Conservation (phyloP, 2,329 filamentous ascomycete genomes). For the Aureobasidium sp. region DNA sequence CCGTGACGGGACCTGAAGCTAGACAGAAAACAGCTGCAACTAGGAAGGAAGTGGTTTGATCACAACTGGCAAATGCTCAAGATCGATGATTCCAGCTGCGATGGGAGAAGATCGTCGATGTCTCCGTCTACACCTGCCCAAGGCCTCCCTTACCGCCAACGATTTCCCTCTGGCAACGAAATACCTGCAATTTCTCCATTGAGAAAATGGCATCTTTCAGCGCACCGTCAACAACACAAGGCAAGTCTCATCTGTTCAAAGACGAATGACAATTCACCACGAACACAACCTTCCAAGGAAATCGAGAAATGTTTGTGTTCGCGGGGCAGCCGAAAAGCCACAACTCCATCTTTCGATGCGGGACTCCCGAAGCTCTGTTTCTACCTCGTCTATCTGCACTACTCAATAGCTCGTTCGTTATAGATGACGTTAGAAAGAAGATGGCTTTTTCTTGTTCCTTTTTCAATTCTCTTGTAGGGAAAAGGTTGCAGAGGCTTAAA, state of each 20-base stretch:
- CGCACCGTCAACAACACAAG: background rate
- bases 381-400: background rate
- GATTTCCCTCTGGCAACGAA: background rate
- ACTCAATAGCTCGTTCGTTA: background rate
- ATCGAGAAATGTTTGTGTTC: background rate
- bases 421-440: background rate
- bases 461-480: background rate
- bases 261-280: background rate
- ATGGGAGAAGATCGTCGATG: background rate
- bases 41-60: background rate
- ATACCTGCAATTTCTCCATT: background rate
- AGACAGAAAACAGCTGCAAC: background rate
- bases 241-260: background rate
- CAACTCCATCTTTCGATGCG: background rate
- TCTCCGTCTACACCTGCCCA: background rate
- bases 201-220: background rate
- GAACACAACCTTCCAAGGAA: background rate
- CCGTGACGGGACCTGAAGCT: conserved; percentile 1
- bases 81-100: background rate
- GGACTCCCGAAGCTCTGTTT: background rate
- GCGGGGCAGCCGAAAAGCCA: background rate
- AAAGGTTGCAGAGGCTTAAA: background rate
- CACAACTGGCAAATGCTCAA: background rate
- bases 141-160: background rate
- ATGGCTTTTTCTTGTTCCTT: background rate